Percentiles rank a stretch among this genome's conserved stretches.
Conservation (phyloP, 2,329 filamentous ascomycete genomes). For the Neonectria magnoliae region DNA sequence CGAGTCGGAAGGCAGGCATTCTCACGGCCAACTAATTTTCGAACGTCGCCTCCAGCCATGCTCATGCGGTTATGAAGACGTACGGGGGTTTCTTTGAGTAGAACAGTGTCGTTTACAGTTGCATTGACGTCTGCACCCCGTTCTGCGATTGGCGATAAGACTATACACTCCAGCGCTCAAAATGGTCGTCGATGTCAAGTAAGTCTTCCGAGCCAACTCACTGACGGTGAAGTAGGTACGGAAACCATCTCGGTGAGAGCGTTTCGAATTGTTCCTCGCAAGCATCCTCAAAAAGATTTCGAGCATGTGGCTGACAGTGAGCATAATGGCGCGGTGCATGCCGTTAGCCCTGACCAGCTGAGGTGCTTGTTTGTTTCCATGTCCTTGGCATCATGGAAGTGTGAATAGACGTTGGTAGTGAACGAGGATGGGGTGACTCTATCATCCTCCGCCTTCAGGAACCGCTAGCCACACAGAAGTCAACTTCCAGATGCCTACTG, state of each 20-base stretch:
- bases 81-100: not conserved
- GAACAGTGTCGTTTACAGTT: not conserved
- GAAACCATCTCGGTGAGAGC: not conserved
- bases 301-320: not conserved
- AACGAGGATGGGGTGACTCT: slow-evolving; percentile 2
- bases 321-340: not conserved
- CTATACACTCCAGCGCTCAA: not conserved
- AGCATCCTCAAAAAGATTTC: not conserved
- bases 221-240: not conserved
- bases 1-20: not conserved
- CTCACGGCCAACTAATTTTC: not conserved
- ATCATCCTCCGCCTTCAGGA: not conserved
- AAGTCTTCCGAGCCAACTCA: not conserved
- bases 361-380: not conserved
- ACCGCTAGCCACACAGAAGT: not conserved
- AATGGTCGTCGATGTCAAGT: not conserved
- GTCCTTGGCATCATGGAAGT: not conserved
- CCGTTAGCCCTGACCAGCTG: not conserved
- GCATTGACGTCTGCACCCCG: not conserved
- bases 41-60: not conserved
- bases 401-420: not conserved
- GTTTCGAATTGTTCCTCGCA: not conserved
- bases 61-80: not conserved
- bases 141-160: slow-evolving; percentile 2
- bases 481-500: not conserved